Conservation (phyloP, 2,329 filamentous ascomycete genomes). For the Fusarium nurragi region DNA sequence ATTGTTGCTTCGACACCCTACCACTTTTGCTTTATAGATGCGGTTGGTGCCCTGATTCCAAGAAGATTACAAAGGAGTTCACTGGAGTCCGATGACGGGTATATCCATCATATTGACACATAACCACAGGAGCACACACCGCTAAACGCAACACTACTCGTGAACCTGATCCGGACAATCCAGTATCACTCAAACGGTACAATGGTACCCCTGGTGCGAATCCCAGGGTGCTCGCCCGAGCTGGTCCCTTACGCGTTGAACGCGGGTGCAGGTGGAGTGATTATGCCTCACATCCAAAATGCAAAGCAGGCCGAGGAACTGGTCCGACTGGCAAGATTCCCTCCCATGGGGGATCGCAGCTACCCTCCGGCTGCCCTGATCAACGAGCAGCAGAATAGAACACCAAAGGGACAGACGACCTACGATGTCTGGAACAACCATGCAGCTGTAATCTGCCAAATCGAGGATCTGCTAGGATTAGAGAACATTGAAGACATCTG, state of each 20-base stretch:
- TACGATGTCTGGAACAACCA: conserved; percentile 21
- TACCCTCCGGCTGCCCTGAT: conserved; percentile 7
- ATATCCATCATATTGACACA: neutral
- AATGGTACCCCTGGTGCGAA: conserved; percentile 19
- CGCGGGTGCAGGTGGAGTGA: conserved; percentile 5
- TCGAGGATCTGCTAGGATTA: conserved; percentile 12
- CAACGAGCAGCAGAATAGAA: neutral
- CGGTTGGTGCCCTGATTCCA: neutral
- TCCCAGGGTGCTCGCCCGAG: conserved; percentile 6
- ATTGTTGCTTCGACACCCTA: conserved; percentile 8
- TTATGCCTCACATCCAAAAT: conserved; percentile 19
- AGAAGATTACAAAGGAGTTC: neutral
- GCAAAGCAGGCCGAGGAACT: conserved; percentile 12
- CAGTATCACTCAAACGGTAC: conserved; percentile 17
- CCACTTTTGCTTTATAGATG: conserved; percentile 21
- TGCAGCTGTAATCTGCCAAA: conserved; percentile 8
- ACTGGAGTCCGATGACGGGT: neutral
- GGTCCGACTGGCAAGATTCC: conserved; percentile 8
- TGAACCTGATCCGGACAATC: conserved; percentile 5
- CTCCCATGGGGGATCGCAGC: conserved; percentile 9
- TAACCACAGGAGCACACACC: conserved; percentile 10
- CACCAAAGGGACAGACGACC: neutral
- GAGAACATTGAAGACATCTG: conserved; percentile 19
- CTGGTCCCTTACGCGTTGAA: neutral
- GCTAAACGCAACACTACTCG: conserved; percentile 16